These are phyloP conservation scores for Adenanthera pavonina DNA, from an alignment of 306 rosid species.

Conservation along the genomic window DNA sequence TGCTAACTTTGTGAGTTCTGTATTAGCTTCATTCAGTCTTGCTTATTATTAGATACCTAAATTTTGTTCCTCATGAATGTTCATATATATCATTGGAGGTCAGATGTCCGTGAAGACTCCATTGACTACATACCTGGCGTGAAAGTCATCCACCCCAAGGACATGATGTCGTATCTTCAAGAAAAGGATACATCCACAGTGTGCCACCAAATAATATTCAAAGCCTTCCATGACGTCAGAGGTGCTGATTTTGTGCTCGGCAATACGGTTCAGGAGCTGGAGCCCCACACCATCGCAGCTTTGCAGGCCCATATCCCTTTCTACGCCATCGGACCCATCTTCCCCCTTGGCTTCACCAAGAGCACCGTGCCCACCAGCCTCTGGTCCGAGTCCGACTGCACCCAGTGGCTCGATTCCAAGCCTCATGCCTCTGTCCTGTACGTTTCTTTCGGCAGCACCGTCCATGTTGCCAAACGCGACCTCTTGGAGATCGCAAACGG, in stretches of 20 bases:
- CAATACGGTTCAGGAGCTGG: conserved; percentile 61
- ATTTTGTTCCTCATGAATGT: neutral
- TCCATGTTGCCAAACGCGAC: conserved; percentile 51
- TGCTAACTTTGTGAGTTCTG: neutral
- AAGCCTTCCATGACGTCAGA: conserved; percentile 48
- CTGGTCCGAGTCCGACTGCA: conserved; percentile 68
- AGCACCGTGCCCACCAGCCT: conserved; percentile 60
- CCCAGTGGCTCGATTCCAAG: conserved; percentile 65
- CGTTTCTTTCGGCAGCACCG: conserved; percentile 70
- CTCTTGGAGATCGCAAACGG: conserved; percentile 55
- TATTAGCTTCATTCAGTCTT: neutral
- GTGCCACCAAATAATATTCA: conserved; percentile 53
- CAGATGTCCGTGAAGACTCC: conserved; percentile 52
- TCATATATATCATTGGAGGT: neutral
- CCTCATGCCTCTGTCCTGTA: conserved; percentile 62
- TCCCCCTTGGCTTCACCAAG: conserved; percentile 52
- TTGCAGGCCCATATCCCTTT: conserved; percentile 43
- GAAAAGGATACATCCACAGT: conserved; percentile 44
- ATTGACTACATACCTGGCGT: conserved; percentile 72
- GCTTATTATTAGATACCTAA: neutral
- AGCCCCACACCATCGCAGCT: conserved; percentile 47
- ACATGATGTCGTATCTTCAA: conserved; percentile 65
- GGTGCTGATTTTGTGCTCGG: conserved; percentile 57
- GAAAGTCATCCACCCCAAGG: conserved; percentile 53
- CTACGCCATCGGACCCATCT: conserved; percentile 69